Percentiles rank a stretch among this genome's conserved stretches.
These are phyloP conservation scores for Psilocybe sp. DNA, from an alignment of 768 basidiomycete species.

Conservation along the genomic window DNA sequence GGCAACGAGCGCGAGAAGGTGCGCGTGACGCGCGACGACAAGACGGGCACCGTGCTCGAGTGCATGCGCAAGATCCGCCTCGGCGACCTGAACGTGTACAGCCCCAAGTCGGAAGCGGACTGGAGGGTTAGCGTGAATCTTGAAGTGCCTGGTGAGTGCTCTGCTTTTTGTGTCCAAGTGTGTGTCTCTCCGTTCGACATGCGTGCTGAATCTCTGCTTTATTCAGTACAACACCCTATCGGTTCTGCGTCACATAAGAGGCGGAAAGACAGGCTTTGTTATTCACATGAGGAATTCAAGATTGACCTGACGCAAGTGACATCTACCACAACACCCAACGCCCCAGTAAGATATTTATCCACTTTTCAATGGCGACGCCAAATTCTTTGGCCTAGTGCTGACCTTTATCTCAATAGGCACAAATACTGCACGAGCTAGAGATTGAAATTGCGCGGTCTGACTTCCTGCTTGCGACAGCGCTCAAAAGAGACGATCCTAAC, in stretches of 20 bases:
- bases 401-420: constrained; percentile 34
- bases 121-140: constrained; percentile 92
- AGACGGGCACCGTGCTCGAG: constrained; percentile 59
- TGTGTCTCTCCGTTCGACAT: constrained; percentile 20
- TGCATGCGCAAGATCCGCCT: constrained; percentile 79
- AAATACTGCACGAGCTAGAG: constrained; percentile 83
- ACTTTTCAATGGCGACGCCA: not conserved
- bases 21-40: constrained; percentile 83
- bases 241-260: constrained; percentile 61
- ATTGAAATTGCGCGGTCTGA: constrained; percentile 78
- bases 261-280: constrained; percentile 89
- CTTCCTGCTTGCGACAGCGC: constrained; percentile 67
- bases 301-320: constrained; percentile 95
- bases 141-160: constrained; percentile 77
- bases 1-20: constrained; percentile 55
- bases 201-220: not conserved
- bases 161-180: too few relatives aligned
- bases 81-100: constrained; percentile 84
- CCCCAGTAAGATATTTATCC: constrained; percentile 41
- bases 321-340: constrained; percentile 42
- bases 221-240: constrained; percentile 61
- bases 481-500: constrained; percentile 61
- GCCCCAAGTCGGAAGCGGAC: constrained; percentile 80
- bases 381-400: constrained; percentile 6
- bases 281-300: constrained; percentile 88